Percentiles rank a stretch among this genome's conserved stretches.
Evolutionary conservation across 176 grass and related monocot genomes (phyloP).

Genomic region (Paspalum vaginatum): DNA sequence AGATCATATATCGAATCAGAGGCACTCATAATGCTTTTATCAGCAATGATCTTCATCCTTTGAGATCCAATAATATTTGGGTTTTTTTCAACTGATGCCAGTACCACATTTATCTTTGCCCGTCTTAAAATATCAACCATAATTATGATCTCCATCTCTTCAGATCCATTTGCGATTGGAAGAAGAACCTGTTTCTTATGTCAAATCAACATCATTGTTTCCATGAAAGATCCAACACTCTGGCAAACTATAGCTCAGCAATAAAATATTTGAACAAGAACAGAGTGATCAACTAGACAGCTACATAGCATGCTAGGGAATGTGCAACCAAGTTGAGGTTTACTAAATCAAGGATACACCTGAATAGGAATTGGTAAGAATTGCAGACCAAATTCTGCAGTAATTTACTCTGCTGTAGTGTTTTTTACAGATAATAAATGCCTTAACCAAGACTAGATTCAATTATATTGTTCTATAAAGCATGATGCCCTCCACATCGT

Average conservation of each 20-base stretch:
- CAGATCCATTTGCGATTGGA: conserved; percentile 89
- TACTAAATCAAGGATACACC: conserved; percentile 32
- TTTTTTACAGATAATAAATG: background rate
- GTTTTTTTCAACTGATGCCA: conserved; percentile 81
- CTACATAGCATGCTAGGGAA: conserved; percentile 1
- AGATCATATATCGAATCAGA: conserved; percentile 81
- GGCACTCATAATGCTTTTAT: conserved; percentile 68
- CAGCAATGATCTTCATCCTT: conserved; percentile 71
- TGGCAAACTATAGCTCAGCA: conserved; percentile 3
- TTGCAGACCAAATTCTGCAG: conserved; percentile 3
- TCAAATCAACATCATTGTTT: conserved; percentile 34
- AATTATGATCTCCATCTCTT: conserved; percentile 88
- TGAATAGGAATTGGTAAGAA: background rate
- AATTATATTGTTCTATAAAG: background rate
- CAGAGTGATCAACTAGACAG: conserved; percentile 22
- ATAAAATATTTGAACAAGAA: background rate
- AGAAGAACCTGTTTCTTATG: conserved; percentile 77
- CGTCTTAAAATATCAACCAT: conserved; percentile 82
- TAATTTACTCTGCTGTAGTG: no score
- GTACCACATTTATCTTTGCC: conserved; percentile 80
- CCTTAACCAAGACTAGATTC: background rate
- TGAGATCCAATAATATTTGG: conserved; percentile 66
- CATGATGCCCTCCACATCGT: conserved; percentile 10
- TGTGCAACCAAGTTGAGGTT: background rate
- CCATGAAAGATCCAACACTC: conserved; percentile 20